Percentiles rank a stretch among this genome's conserved stretches.
phyloP scores from a whole-genome alignment of 2,329 filamentous ascomycete genomes.

The Cladosporium halotolerans region DNA sequence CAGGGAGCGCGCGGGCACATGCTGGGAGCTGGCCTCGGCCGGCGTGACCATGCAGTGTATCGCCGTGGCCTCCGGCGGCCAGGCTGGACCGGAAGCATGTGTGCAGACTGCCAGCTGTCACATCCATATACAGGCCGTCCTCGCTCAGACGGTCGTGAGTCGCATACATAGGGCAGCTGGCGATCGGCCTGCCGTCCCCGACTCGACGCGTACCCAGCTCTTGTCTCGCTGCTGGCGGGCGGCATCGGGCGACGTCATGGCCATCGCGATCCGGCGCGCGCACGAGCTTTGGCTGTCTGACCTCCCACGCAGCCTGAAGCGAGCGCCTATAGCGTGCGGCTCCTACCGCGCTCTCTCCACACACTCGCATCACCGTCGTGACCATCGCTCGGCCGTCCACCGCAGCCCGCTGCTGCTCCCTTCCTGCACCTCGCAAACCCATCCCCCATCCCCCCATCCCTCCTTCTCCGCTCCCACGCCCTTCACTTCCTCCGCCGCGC shows the following conservation, averaged over 20 bases:
- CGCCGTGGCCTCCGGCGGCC: too few relatives aligned
- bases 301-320: neutral
- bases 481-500: neutral
- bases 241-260: neutral
- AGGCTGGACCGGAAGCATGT: too few relatives aligned
- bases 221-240: too few relatives aligned
- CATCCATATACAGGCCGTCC: too few relatives aligned
- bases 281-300: neutral
- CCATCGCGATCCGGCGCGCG: neutral
- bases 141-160: too few relatives aligned
- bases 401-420: neutral
- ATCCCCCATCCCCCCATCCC: neutral
- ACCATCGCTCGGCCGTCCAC: neutral
- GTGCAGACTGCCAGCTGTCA: too few relatives aligned
- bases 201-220: too few relatives aligned
- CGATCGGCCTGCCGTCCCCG: too few relatives aligned
- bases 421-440: neutral
- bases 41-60: too few relatives aligned
- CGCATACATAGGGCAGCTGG: too few relatives aligned
- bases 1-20: too few relatives aligned
- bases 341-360: neutral
- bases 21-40: too few relatives aligned
- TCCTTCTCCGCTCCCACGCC: neutral
- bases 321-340: neutral
- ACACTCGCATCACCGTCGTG: conserved; percentile 1